phyloP scores from a whole-genome alignment of 2,329 filamentous ascomycete genomes.

The Dendrostoma leiphaemia region DNA sequence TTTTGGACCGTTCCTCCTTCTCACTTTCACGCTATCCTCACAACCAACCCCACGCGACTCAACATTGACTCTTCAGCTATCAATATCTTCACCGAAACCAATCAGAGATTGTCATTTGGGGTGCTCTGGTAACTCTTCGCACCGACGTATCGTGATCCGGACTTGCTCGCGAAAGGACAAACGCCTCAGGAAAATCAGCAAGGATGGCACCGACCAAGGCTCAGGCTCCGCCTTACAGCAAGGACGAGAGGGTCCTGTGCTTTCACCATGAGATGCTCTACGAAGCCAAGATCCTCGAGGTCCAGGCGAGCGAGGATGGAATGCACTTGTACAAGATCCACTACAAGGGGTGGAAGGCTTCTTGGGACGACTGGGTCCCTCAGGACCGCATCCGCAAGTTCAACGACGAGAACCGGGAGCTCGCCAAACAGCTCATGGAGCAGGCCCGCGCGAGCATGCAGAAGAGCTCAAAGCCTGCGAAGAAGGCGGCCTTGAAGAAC shows the following conservation, averaged over 20 bases:
- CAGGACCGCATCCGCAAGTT: constrained; percentile 92
- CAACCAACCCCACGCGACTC: too few relatives aligned
- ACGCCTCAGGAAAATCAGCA: not conserved
- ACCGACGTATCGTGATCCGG: not conserved
- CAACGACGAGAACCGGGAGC: constrained; percentile 90
- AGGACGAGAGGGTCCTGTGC: constrained; percentile 93
- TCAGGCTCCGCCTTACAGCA: constrained; percentile 52
- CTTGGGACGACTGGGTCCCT: constrained; percentile 98
- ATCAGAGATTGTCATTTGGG: too few relatives aligned
- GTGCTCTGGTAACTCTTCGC: too few relatives aligned
- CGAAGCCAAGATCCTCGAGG: constrained; percentile 91
- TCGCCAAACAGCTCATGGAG: constrained; percentile 71
- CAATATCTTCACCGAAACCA: too few relatives aligned
- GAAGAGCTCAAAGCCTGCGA: constrained; percentile 39
- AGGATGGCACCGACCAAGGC: constrained; percentile 39
- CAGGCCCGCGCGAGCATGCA: constrained; percentile 62
- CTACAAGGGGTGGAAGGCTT: constrained; percentile 99
- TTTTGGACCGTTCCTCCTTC: not conserved
- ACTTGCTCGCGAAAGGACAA: not conserved
- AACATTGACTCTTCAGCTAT: too few relatives aligned
- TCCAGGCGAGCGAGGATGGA: constrained; percentile 66
- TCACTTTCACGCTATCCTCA: constrained; percentile 1
- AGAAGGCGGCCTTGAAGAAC: constrained; percentile 45
- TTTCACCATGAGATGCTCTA: constrained; percentile 98
- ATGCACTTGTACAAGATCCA: constrained; percentile 89